Evolutionary conservation across 176 grass and related monocot genomes (phyloP), one percentile per base, ranked within the genome.

Genomic region (Triticum turgidum): DNA sequence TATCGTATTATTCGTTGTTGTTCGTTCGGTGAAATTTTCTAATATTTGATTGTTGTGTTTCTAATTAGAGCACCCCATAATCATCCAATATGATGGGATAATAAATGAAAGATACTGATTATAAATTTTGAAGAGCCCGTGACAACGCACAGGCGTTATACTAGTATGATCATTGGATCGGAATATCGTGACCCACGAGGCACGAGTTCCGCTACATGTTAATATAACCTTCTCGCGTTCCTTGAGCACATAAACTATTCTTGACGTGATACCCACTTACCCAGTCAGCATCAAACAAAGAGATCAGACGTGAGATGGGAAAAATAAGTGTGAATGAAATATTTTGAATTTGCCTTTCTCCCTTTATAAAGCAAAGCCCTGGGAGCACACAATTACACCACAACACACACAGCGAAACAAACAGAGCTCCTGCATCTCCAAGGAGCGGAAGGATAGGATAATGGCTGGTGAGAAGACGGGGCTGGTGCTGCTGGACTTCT

Each of bases 401-500:
- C 8, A 69, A 37, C 20, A 70, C 67, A 9, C 9, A 12, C 25
- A 12, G 24, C 13, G 70, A 11, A n/a, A 15, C 27, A 13, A 29
- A 45, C 37, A 45, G 10, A 14, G 38, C 5, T 41, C 66, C 66
- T 17, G 15, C 7, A 27, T 65, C 54, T 24, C 61, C 18, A 21
- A 58, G 21, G 18, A 0, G 21, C 18, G 56, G 20, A 44, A 58
- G 17, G 22, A 61, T 24, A 58, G 17, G 22, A 61, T 24, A 32
- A 9, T 52, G 20, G 76, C 30, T 2, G 9, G 37, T 2, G 83
- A 86, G 87, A 73, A 70, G 45, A 39, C 12, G 14, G 66, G 8
- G 82, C 38, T 73, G 21, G 70, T 73, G 21, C 70, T 73, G 70
- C 70, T 73, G 70, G 70, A 73, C 21, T 73, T 73, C 70, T 73